Conservation (phyloP, 1,284 basidiomycete species). For the Puccinia polysora region DNA sequence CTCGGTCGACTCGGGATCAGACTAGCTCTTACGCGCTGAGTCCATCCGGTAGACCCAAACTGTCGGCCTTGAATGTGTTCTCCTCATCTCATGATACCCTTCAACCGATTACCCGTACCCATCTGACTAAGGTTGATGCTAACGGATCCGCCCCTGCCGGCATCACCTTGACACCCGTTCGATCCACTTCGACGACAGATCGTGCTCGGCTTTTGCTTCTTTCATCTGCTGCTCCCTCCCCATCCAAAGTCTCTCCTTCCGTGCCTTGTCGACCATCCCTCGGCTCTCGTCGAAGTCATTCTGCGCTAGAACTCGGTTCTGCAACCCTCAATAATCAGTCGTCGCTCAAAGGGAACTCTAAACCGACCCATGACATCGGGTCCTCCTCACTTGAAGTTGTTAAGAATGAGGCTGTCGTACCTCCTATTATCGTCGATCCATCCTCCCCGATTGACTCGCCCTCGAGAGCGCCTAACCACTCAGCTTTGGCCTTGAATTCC, state of each 20-base stretch:
- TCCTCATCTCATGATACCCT: too few relatives aligned
- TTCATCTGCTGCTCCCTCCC: conserved; percentile 8
- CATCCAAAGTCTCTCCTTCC: not conserved
- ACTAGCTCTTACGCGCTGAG: too few relatives aligned
- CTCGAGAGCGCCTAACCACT: not conserved
- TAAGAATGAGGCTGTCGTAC: not conserved
- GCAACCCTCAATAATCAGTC: not conserved
- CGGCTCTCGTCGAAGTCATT: conserved; percentile 19
- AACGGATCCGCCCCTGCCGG: not conserved
- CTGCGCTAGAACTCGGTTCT: conserved; percentile 1
- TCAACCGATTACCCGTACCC: too few relatives aligned
- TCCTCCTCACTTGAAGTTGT: not conserved
- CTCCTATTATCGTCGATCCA: not conserved
- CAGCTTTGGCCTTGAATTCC: not conserved
- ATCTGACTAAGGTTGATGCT: not conserved
- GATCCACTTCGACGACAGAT: conserved; percentile 18
- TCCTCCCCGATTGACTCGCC: not conserved
- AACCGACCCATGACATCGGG: too few relatives aligned
- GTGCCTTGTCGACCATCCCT: conserved; percentile 1
- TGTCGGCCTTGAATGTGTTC: too few relatives aligned
- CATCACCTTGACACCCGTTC: too few relatives aligned
- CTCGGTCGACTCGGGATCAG: too few relatives aligned
- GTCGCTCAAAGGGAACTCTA: not conserved
- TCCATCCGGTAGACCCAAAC: too few relatives aligned
- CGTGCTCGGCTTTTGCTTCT: conserved; percentile 29